Evolutionary conservation across 2,329 filamentous ascomycete genomes (phyloP), one percentile per base, ranked within the genome.

Genomic region (Graphilbum sp.): DNA sequence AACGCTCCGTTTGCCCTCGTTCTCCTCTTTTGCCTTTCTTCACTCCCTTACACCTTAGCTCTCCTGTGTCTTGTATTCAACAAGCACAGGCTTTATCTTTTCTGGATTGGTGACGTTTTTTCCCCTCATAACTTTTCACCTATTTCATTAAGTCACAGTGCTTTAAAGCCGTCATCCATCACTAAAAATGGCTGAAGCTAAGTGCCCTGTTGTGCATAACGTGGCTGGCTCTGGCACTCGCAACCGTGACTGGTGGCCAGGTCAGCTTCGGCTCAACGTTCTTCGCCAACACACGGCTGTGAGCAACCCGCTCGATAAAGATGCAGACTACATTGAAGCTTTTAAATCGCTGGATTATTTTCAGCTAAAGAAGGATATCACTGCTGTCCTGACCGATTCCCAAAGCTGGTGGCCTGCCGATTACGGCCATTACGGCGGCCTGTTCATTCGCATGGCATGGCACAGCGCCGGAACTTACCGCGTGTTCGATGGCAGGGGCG

Each of bases 341-440:
- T 85, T 86, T 64, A 77, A 79, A 61, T 72, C 60, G 49, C 63
- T 86, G 41, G 74, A 82, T 59, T 82, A 81, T 52, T 61, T 68
- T 43, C 77, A 60, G 20, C 57, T 86, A 48, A 86, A 86, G 72
- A 76, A 80, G 59, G 81, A 87, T 52, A 58, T 87, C 7, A 49
- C 62, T n/a, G 64, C 61, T 16, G 53, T 86, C 50, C 79, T 85
- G 75, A 86, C 80, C 37, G 74, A 83, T 54, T 85, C 79, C 3
- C 75, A 86, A 59, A 75, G 81, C 31, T 85, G 72, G 72, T 87
- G 81, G 81, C 81, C 81, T 1, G 81, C 81, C 24, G 81, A 87
- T 54, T 83, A 80, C 51, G 80, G 80, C 40, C 78, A 85, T 65
- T 87, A 86, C 49, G 80, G 80, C 46, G 79, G 80, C 56, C 67